Evolutionary conservation across 352 stramenopile genomes (phyloP).

Genomic region (Phytopythium sindhum): DNA sequence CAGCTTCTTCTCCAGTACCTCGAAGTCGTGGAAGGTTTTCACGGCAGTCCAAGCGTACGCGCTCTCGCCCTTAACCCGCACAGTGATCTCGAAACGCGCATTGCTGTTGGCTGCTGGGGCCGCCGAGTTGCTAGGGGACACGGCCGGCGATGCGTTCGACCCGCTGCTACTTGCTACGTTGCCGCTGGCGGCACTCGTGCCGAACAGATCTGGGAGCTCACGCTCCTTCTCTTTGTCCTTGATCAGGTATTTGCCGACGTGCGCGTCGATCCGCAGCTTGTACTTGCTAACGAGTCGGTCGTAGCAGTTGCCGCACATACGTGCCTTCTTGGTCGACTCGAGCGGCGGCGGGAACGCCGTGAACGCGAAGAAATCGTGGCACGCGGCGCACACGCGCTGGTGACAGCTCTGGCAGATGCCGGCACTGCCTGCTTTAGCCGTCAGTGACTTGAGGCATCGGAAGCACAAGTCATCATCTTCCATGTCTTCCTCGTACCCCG

Average conservation of each 20-base stretch:
- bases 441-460: slow-evolving; percentile 47
- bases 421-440: slow-evolving; percentile 11
- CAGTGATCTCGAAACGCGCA: slow-evolving; percentile 49
- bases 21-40: slow-evolving; percentile 71
- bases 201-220: slow-evolving; percentile 22
- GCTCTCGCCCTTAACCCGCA: slow-evolving; percentile 53
- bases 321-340: slow-evolving; percentile 56
- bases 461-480: slow-evolving; percentile 62
- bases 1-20: slow-evolving; percentile 63
- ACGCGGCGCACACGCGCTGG: slow-evolving; percentile 58
- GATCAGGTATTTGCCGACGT: slow-evolving; percentile 70
- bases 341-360: slow-evolving; percentile 64
- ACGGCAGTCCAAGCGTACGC: slow-evolving; percentile 63
- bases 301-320: slow-evolving; percentile 69
- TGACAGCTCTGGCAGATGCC: slow-evolving; percentile 56
- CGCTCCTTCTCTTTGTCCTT: slow-evolving; percentile 40
- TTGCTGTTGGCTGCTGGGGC: slow-evolving; percentile 15
- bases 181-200: slow-evolving; percentile 6
- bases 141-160: not conserved
- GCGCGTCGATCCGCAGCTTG: slow-evolving; percentile 60
- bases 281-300: slow-evolving; percentile 57
- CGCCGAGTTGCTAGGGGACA: not conserved
- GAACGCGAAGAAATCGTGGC: slow-evolving; percentile 61
- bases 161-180: slow-evolving; percentile 4
- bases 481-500: slow-evolving; percentile 34